Conservation (phyloP, 2,329 filamentous ascomycete genomes). For the Cytospora leucostoma region DNA sequence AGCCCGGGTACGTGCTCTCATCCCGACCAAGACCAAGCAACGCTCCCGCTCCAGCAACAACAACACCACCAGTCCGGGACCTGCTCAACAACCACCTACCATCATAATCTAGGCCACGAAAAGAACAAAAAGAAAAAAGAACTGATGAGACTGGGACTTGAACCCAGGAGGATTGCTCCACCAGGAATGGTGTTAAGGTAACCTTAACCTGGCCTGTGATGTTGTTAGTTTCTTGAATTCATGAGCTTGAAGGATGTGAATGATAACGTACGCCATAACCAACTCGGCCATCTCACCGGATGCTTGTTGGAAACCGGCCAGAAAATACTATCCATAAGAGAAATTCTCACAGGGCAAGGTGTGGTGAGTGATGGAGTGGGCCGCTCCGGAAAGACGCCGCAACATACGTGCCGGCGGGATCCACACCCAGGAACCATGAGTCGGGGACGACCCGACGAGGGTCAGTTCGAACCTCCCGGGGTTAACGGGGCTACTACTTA, state of each 20-base stretch:
- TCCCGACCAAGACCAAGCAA: no score
- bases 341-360: background rate
- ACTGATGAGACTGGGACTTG: constrained; percentile 27
- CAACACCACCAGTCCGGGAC: no score
- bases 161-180: constrained; percentile 29
- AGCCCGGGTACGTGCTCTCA: no score
- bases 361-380: background rate
- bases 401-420: background rate
- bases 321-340: background rate
- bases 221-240: background rate
- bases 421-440: background rate
- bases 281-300: constrained; percentile 20
- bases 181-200: constrained; percentile 25
- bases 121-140: background rate
- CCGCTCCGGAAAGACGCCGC: background rate
- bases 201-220: constrained; percentile 24
- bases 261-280: constrained; percentile 8
- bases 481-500: no score
- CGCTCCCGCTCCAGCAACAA: no score
- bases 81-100: background rate
- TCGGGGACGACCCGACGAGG: background rate
- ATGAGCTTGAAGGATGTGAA: background rate
- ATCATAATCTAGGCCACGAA: background rate
- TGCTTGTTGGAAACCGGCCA: background rate
- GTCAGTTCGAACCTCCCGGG: no score